A percentile compares a stretch with the other conserved stretches of the same genome.
Evolutionary conservation across 192 early-diverging fungal species (phyloP).

Genomic region (Umbelopsis sp.): DNA sequence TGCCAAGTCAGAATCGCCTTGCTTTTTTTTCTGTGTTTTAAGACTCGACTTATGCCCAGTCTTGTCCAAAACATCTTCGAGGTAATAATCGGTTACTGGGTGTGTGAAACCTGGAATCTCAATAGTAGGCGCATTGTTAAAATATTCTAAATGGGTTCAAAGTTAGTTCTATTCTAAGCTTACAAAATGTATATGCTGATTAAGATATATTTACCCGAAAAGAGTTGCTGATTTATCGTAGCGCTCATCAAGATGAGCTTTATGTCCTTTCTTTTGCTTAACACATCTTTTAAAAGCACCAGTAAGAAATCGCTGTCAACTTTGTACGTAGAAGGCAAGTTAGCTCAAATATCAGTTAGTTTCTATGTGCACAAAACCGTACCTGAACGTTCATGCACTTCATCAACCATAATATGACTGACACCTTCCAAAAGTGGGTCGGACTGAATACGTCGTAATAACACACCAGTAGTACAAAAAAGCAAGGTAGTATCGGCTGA

Average conservation of each 20-base stretch:
- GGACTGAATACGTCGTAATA: slow-evolving; percentile 67
- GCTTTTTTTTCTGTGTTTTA: slow-evolving; percentile 16
- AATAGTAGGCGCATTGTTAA: slow-evolving; percentile 59
- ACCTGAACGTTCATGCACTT: slow-evolving; percentile 75
- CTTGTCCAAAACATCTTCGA: slow-evolving; percentile 72
- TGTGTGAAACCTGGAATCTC: slow-evolving; percentile 79
- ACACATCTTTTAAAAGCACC: slow-evolving; percentile 63
- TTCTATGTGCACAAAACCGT: neutral
- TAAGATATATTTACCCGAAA: slow-evolving; percentile 38
- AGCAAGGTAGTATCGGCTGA: slow-evolving; percentile 26
- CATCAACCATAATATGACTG: slow-evolving; percentile 79
- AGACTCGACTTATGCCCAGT: slow-evolving; percentile 56
- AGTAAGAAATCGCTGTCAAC: slow-evolving; percentile 79
- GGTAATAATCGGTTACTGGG: slow-evolving; percentile 66
- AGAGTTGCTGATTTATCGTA: slow-evolving; percentile 69
- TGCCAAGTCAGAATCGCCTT: slow-evolving; percentile 47
- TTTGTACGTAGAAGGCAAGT: slow-evolving; percentile 4
- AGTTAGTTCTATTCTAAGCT: neutral
- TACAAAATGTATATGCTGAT: neutral
- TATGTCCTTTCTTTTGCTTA: slow-evolving; percentile 54
- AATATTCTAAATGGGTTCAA: slow-evolving; percentile 46
- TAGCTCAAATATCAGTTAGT: neutral
- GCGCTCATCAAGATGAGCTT: slow-evolving; percentile 76
- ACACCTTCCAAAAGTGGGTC: slow-evolving; percentile 65
- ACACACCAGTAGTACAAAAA: slow-evolving; percentile 61